Conservation (phyloP, 208 protist species). For the Crithidia acanthocephali region DNA sequence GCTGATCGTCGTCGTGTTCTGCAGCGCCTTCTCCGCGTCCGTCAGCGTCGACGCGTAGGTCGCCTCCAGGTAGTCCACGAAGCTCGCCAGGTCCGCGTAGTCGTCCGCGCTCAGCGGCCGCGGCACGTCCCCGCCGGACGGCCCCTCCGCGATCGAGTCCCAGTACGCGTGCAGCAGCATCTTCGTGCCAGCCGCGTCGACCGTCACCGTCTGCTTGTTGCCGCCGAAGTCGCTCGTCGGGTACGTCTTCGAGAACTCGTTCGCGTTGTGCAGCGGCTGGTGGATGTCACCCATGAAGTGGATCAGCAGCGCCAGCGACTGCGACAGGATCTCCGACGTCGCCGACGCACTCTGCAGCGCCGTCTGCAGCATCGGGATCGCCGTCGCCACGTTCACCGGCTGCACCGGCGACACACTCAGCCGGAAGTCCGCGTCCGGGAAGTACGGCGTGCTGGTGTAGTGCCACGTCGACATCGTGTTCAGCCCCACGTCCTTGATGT, state of each 20-base stretch:
- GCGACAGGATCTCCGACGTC: slow-evolving; percentile 8
- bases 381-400: slow-evolving; percentile 44
- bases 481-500: slow-evolving; percentile 41
- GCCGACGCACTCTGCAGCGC: slow-evolving; percentile 14
- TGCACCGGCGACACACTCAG: slow-evolving; percentile 26
- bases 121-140: slow-evolving; percentile 1
- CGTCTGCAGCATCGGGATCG: slow-evolving; percentile 32
- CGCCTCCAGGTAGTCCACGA: slow-evolving; percentile 49
- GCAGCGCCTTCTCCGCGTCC: slow-evolving; percentile 16
- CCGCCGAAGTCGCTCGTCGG: slow-evolving; percentile 52
- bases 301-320: slow-evolving; percentile 42
- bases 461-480: slow-evolving; percentile 47
- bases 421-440: slow-evolving; percentile 19
- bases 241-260: slow-evolving; percentile 39
- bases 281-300: slow-evolving; percentile 64
- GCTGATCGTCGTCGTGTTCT: not conserved
- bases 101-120: slow-evolving; percentile 37
- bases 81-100: slow-evolving; percentile 33
- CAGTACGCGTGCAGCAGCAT: slow-evolving; percentile 60
- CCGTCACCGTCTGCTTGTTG: slow-evolving; percentile 35
- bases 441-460: slow-evolving; percentile 54
- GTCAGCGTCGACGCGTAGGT: slow-evolving; percentile 46
- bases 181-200: slow-evolving; percentile 21
- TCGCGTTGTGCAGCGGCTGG: slow-evolving; percentile 43
- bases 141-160: slow-evolving; percentile 56